These are phyloP conservation scores for Alternaria triticimaculans DNA, from an alignment of 2,329 filamentous ascomycete species.

Conservation along the genomic window DNA sequence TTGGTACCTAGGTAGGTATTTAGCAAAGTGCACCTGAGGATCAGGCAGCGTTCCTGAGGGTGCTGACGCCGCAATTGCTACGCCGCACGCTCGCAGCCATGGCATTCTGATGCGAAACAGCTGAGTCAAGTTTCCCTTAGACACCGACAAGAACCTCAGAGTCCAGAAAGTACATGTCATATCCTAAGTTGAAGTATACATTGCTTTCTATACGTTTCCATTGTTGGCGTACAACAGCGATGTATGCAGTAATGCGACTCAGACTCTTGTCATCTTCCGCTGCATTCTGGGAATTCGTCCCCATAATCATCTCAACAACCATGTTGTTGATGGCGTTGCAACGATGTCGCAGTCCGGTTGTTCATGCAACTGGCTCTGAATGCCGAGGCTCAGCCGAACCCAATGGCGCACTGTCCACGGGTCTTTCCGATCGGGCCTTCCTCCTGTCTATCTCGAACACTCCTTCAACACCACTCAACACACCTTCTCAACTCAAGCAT, in stretches of 20 bases:
- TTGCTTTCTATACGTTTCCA: background rate
- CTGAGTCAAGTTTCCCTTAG: background rate
- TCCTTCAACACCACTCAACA: background rate
- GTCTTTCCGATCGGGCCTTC: background rate
- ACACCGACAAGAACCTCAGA: background rate
- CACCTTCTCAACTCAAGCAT: background rate
- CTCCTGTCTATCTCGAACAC: background rate
- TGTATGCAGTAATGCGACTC: background rate
- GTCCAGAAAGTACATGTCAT: background rate
- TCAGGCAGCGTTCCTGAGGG: background rate
- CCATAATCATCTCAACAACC: rapidly evolving
- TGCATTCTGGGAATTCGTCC: background rate
- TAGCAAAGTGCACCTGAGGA: background rate
- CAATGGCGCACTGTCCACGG: background rate
- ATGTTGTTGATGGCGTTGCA: background rate
- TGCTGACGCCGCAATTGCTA: background rate
- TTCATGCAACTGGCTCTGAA: background rate
- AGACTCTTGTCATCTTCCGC: background rate
- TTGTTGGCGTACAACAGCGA: background rate
- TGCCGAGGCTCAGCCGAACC: background rate
- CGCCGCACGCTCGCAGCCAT: background rate
- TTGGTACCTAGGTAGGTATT: background rate
- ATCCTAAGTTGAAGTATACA: background rate
- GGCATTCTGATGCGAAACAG: background rate
- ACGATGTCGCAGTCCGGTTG: background rate